Evolutionary conservation across 371 early-diverging fungal species (phyloP), one percentile per base, ranked within the genome.

Genomic region (Mucor mucedo): DNA sequence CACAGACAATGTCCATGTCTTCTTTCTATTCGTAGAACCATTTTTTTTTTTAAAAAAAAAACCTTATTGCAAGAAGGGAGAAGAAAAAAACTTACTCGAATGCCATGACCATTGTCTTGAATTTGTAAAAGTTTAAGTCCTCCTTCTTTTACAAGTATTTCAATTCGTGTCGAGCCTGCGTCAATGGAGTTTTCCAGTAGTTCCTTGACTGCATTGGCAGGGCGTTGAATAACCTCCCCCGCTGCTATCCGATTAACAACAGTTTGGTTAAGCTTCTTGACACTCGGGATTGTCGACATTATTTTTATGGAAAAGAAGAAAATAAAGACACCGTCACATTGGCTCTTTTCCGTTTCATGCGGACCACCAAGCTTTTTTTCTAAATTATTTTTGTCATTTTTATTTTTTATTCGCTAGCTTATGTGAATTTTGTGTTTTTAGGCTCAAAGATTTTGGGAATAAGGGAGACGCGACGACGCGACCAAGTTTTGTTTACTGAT

Each of bases 171-270:
- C 0, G 98, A 80, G 2, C 91, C 91, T 21, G 99, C 99, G 76
- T 99, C 99, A 11, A 99, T 78, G 2, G 93, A 88, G 76, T 99
- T 99, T 68, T 99, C 99, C 14, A 99, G 77, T 29, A 99, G 78
- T 76, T 99, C 99, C 72, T 99, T 99, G 39, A 99, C 71, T 8
- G 98, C 96, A 72, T 96, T 95, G 0, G 93, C 87, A 21, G 99
- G 96, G 21, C 97, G 80, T 62, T 94, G 94, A 62, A 98, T 97
- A 49, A 97, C 91, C 85, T 98, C 98, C 39, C 97, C 97, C 7
- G 98, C 98, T 4, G 98, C 97, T 68, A 98, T 98, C 52, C 94
- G 83, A 77, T 98, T 95, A 57, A 95, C 87, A 4, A 96, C 96
- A 8, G 86, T 71, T 60, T 89, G 87, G 59, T 92, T 91, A 3